phyloP scores from a whole-genome alignment of 208 protist genomes.

The Lotmaria passim region DNA sequence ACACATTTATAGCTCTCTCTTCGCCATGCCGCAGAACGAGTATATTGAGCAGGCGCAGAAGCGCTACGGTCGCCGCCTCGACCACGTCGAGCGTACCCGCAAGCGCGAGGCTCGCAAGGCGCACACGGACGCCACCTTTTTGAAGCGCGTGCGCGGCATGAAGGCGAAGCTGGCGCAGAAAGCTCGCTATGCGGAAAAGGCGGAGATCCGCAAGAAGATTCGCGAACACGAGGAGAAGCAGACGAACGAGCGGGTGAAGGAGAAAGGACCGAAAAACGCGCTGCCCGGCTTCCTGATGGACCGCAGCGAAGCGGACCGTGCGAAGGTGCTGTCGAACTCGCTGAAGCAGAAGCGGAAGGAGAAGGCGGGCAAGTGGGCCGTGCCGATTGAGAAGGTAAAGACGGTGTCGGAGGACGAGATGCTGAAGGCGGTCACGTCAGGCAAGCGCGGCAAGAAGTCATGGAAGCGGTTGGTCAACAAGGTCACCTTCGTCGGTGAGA shows the following conservation, averaged over 20 bases:
- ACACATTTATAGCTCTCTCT: conserved; percentile 2
- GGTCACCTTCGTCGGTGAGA: conserved; percentile 99
- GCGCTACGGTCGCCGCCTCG: conserved; percentile 97
- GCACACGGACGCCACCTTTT: conserved; percentile 94
- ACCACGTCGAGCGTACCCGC: conserved; percentile 98
- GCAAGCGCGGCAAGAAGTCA: conserved; percentile 96
- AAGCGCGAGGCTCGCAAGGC: conserved; percentile 98
- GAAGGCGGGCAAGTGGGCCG: conserved; percentile 99
- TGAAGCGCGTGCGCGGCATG: conserved; percentile 97
- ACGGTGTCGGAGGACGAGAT: conserved; percentile 99
- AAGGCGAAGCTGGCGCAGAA: conserved; percentile 99
- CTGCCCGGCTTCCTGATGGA: conserved; percentile 99
- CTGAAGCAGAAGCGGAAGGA: conserved; percentile 99
- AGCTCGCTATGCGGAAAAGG: conserved; percentile 99
- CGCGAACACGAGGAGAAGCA: conserved; percentile 97
- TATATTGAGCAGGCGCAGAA: conserved; percentile 99
- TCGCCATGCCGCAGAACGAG: conserved; percentile 98
- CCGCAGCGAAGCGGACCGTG: conserved; percentile 95
- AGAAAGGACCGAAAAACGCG: conserved; percentile 95
- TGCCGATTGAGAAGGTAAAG: conserved; percentile 99
- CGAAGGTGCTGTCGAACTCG: conserved; percentile 99
- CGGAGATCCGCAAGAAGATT: conserved; percentile 99
- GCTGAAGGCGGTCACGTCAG: conserved; percentile 97
- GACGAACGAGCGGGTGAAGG: conserved; percentile 94
- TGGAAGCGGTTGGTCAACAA: conserved; percentile 99